Conservation (phyloP, 495 filamentous ascomycete species). For the Rusavskia elegans region DNA sequence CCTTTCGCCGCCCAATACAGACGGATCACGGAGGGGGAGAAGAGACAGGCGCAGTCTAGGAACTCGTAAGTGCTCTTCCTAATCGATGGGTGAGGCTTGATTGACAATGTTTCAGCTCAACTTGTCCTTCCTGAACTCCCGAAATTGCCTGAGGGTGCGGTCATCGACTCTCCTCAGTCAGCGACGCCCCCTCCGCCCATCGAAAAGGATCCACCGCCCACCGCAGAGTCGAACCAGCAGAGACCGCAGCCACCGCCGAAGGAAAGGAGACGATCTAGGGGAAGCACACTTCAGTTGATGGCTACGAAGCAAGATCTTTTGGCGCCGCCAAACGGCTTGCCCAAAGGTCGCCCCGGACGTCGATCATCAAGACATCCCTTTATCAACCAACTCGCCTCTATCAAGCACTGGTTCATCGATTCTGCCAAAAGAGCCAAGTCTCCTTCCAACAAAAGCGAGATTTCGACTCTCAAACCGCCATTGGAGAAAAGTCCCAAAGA, state of each 20-base stretch:
- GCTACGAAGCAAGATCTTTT: slow-evolving; percentile 52
- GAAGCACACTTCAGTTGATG: slow-evolving; percentile 68
- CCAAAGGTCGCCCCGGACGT: slow-evolving; percentile 35
- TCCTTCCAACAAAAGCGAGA: slow-evolving; percentile 38
- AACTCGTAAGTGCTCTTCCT: slow-evolving; percentile 12
- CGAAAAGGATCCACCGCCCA: slow-evolving; percentile 61
- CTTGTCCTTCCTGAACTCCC: slow-evolving; percentile 50
- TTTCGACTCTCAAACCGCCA: slow-evolving; percentile 33
- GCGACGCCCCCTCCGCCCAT: slow-evolving; percentile 47
- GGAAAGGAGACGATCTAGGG: slow-evolving; percentile 54
- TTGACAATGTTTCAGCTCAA: slow-evolving; percentile 19
- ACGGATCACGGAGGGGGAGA: slow-evolving; percentile 28
- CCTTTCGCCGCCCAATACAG: slow-evolving; percentile 17
- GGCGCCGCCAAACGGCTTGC: slow-evolving; percentile 34
- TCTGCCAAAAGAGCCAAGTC: slow-evolving; percentile 60
- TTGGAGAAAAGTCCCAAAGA: slow-evolving; percentile 3
- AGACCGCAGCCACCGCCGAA: slow-evolving; percentile 77
- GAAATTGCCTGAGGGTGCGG: slow-evolving; percentile 45
- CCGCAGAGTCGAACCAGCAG: slow-evolving; percentile 49
- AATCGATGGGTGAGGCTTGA: background rate
- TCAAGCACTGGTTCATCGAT: slow-evolving; percentile 80
- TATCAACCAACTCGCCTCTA: slow-evolving; percentile 60
- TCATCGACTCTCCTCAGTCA: slow-evolving; percentile 22
- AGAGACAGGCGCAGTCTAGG: slow-evolving; percentile 41
- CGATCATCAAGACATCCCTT: slow-evolving; percentile 50